phyloP scores from a whole-genome alignment of 108 stramenopile species.

The Epipyxis sp. region DNA sequence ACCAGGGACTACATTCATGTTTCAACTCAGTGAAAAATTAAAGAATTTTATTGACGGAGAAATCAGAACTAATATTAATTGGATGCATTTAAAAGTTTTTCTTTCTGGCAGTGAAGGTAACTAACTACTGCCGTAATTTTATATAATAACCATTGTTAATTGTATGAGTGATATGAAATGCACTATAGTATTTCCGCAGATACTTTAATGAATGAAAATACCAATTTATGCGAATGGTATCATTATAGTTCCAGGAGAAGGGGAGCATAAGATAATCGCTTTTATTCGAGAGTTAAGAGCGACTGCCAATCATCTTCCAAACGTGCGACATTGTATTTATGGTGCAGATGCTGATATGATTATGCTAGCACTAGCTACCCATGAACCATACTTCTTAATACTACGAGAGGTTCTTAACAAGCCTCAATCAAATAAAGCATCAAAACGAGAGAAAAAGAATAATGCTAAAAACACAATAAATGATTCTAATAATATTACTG shows the following conservation, averaged over 20 bases:
- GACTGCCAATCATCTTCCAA: background rate
- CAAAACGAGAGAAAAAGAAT: background rate
- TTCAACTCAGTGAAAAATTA: background rate
- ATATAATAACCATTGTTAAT: too few relatives aligned
- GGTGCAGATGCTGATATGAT: constrained; percentile 35
- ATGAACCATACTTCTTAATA: constrained; percentile 9
- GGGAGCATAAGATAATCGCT: constrained; percentile 28
- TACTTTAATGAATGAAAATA: too few relatives aligned
- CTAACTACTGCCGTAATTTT: too few relatives aligned
- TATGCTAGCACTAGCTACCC: constrained; percentile 19
- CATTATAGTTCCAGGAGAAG: constrained; percentile 34
- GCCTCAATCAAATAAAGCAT: background rate
- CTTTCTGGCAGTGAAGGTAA: constrained; percentile 17
- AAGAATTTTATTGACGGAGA: background rate
- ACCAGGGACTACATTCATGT: constrained; percentile 25
- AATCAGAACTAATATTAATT: constrained; percentile 2
- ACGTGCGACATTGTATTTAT: constrained; percentile 31
- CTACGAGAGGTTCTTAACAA: background rate
- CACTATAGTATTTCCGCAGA: too few relatives aligned
- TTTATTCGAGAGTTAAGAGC: constrained; percentile 18
- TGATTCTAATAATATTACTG: constrained; percentile 4
- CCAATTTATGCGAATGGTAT: too few relatives aligned
- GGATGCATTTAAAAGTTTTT: constrained; percentile 9
- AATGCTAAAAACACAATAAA: constrained; percentile 57
- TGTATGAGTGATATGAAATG: too few relatives aligned